Conservation (phyloP, 139 green algal species). For the Dunaliella sp. region DNA sequence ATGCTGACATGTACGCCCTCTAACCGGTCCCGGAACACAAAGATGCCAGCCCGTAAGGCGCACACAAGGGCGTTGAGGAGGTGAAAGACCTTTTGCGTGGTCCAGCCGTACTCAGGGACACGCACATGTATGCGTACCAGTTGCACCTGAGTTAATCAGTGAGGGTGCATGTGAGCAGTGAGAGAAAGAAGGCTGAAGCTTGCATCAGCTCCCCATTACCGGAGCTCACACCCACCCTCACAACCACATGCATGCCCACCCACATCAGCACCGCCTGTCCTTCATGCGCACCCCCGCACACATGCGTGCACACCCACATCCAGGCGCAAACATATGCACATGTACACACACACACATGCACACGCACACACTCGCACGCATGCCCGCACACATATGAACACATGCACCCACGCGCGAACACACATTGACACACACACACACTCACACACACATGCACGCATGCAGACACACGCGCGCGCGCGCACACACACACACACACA, state of each 20-base stretch:
- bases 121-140: slow-evolving; percentile 87
- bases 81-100: slow-evolving; percentile 99
- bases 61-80: slow-evolving; percentile 92
- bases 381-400: neutral
- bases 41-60: slow-evolving; percentile 70
- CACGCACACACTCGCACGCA: neutral
- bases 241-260: too few species aligned
- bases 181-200: neutral
- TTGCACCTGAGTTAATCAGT: too few species aligned
- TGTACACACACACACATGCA: neutral
- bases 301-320: too few species aligned
- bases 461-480: neutral
- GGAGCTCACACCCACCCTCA: too few species aligned
- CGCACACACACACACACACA: too few species aligned
- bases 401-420: neutral
- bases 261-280: too few species aligned
- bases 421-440: neutral
- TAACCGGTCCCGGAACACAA: slow-evolving; percentile 67
- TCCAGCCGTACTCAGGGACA: slow-evolving; percentile 98
- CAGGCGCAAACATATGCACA: neutral
- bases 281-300: too few species aligned
- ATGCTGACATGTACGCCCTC: slow-evolving; percentile 48
- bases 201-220: too few species aligned
- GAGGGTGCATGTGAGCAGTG: neutral
- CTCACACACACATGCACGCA: neutral